Evolutionary conservation across 306 rosid genomes (phyloP), one percentile per base, ranked within the genome.

Genomic region (Begonia loranthoides): DNA sequence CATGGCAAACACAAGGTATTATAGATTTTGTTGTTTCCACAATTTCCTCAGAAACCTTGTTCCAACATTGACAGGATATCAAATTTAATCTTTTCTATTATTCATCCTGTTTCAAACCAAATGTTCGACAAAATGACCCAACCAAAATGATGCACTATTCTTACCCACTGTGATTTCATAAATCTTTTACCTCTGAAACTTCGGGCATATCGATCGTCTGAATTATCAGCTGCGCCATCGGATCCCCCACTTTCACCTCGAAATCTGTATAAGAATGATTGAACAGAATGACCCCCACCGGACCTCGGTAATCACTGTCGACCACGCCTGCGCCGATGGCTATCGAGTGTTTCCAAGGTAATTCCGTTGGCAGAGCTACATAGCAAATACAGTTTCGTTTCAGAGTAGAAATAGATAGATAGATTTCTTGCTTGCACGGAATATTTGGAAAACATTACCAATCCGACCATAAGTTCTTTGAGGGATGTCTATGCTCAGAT

Each of bases 291-390:
- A 90, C 92, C 2, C 94, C 95, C 53, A 90, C 76, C 0, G 92
- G 71, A 4, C 99, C 99, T 17, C 95, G 72, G 66, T 82, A 90
- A 61, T 90, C 95, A 0, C 94, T 86, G 19, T 90, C 94, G 0
- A 90, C 76, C 63, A 39, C 43, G 43, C 43, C 43, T 5, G 43
- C 43, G 8, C 43, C 43, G 8, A 39, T 10, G 10, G 6, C 87
- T 5, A 90, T 85, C 1, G 94, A 81, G 39, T 80, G 79, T 71
- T 86, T 90, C 95, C 66, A 83, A 0, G 94, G 68, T 79, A 90
- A 66, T 11, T 10, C 8, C 43, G 43, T 7, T 43, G 13, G 47
- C 47, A 13, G 43, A 6, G 43, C 43, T 39, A 39, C 6, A 5
- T 5, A 6, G 43, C 6, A 39, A 39, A 5, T 5, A 39, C 10